Percentiles rank a stretch among this genome's conserved stretches.
These are phyloP conservation scores for Melanogaster broomeanus DNA, from an alignment of 768 basidiomycete genomes.

Conservation along the genomic window DNA sequence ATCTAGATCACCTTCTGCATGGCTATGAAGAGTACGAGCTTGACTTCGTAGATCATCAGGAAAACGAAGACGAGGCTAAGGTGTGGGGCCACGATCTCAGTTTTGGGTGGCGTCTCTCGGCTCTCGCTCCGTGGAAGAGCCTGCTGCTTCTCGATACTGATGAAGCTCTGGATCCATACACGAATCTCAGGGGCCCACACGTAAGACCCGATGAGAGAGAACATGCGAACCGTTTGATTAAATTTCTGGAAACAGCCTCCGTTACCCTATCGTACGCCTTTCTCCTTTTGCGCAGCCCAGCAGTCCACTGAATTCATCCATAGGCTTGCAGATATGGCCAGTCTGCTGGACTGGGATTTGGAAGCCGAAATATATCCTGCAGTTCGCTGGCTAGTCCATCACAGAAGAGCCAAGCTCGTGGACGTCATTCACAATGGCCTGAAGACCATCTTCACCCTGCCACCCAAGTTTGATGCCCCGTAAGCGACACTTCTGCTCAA, in stretches of 20 bases:
- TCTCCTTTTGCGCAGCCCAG: background rate
- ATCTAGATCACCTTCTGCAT: conserved; percentile 71
- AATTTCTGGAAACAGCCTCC: conserved; percentile 72
- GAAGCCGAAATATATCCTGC: conserved; percentile 83
- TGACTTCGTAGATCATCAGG: conserved; percentile 50
- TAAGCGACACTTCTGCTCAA: conserved; percentile 37
- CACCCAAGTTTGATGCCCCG: conserved; percentile 62
- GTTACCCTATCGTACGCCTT: conserved; percentile 73
- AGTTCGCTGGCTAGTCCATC: conserved; percentile 91
- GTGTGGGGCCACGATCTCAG: conserved; percentile 70
- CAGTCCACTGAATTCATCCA: conserved; percentile 3
- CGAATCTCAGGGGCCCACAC: conserved; percentile 59
- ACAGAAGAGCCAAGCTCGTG: conserved; percentile 86
- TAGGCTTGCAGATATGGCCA: conserved; percentile 80
- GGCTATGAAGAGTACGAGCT: conserved; percentile 59
- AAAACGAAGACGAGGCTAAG: conserved; percentile 51
- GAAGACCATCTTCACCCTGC: conserved; percentile 80
- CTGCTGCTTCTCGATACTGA: conserved; percentile 72
- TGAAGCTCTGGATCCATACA: conserved; percentile 56
- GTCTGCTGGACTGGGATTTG: conserved; percentile 79
- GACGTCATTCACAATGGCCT: conserved; percentile 80
- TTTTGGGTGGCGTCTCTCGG: conserved; percentile 72
- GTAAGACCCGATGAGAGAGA: conserved; percentile 64
- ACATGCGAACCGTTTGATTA: conserved; percentile 69
- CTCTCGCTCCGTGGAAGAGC: conserved; percentile 90